Evolutionary conservation across 1,139 yeast genomes (phyloP), one percentile per base, ranked within the genome.

Genomic region (Pneumocystis carinii): DNA sequence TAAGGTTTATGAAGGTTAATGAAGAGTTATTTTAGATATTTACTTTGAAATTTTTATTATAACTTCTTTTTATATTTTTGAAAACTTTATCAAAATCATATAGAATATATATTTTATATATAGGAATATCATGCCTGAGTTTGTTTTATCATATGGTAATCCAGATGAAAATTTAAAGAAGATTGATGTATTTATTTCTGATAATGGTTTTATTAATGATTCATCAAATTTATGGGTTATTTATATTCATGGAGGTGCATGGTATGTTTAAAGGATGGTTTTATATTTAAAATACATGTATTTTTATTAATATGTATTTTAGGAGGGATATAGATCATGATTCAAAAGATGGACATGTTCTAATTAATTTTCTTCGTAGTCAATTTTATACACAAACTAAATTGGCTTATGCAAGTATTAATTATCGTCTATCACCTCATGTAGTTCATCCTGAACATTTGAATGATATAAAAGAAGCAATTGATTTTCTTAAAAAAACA

Each of bases 221-320:
- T 48, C 27, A 24, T 29, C 14, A 39, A 14, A 57, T n/a, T 12
- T 53, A 27, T 53, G 57, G 57, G 65, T 74, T 5, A 69, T 88
- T 0, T 83, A 82, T 67, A 79, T 89, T 53, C 96, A 89, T 72
- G 96, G 96, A 0, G 96, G 96, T 0, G 95, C 92, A 0, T 89
- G 96, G 96, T 76, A 87, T 67, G 95, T 53, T 14, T 53, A 27
- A 37, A 37, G n/a, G 14, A 8, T 12, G 24, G 4, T 48, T 10
- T 17, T 41, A 15, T 41, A 12, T 41, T 17, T 56, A 36, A n/a
- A 32, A 53, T 53, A 29, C 1, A 7, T 32, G 35, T 8, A 32
- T 32, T 53, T 15, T 56, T 17, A 17, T 56, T 19, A 38, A 36
- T 19, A 19, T n/a, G 17, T 35, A 56, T 56, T 19, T 5, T 42